Evolutionary conservation across 2,329 filamentous ascomycete species (phyloP), one percentile per base, ranked within the genome.

Genomic region (Pezicula rhizophila): DNA sequence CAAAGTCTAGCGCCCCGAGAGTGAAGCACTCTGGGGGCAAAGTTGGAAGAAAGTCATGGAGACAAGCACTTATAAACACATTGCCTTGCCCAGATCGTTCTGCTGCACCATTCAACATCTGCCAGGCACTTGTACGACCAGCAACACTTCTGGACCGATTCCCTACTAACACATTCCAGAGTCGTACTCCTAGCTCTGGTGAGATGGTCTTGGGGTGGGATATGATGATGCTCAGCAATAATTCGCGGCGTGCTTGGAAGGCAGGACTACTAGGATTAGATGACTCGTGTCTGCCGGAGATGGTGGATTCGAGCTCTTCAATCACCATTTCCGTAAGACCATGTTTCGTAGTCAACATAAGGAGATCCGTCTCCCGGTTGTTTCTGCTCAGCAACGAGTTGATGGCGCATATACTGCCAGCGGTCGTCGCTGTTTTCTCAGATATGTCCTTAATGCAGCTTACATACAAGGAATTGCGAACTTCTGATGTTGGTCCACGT

Each of bases 151-250:
- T 68, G 3, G 82, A 80, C 35, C 74, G 68, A 4, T 76, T 71
- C 11, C 89, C 86, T 42, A 95, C 80, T 23, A 93, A 72, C 35
- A 84, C 71, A 49, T 84, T 73, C 88, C 89, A 95, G 2, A 95
- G 73, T 11, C 71, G 72, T 38, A 73, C 70, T 14, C 84, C 82
- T 4, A 87, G 71, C 1, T 84, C 77, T 2, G 72, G 60, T 0
- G 79, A 76, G 42, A 95, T 77, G 0, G 79, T 77, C 8, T 75
- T 69, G 1, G 85, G 76, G n/a, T 80, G 77, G 45, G 80, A 70
- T 31, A 71, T 67, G 31, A 92, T 77, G 34, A 90, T 73, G 39
- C 68, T 70, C 47, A 67, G 69, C 46, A 82, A 76, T 40, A 82
- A 75, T 46, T 78, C 82, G 54, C 75, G 79, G 49, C 73, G 82